phyloP scores from a whole-genome alignment of 1,139 yeast species.

The Meyerozyma carpophila region DNA sequence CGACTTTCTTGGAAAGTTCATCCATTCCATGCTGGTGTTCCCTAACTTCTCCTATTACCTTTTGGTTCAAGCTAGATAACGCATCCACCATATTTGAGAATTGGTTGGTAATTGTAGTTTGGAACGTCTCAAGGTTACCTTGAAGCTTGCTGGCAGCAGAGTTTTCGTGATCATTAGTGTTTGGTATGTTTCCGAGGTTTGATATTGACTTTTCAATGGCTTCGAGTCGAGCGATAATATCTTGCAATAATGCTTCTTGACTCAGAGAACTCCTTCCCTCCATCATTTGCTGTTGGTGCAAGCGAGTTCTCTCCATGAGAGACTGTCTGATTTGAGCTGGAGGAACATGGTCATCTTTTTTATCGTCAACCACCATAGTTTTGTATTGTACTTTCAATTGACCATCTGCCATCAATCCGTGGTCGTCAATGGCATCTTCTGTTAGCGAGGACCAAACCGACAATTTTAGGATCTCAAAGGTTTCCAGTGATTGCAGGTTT shows the following conservation, averaged over 20 bases:
- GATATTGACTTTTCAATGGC: background rate
- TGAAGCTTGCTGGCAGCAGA: slow-evolving; percentile 9
- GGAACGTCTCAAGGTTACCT: slow-evolving; percentile 19
- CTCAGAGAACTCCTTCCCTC: background rate
- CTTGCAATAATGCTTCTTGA: background rate
- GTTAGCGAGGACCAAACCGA: slow-evolving; percentile 50
- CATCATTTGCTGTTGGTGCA: slow-evolving; percentile 18
- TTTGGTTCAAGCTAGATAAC: slow-evolving; percentile 30
- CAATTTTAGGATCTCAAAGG: slow-evolving; percentile 55
- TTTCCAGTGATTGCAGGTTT: slow-evolving; percentile 39
- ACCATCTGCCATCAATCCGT: slow-evolving; percentile 48
- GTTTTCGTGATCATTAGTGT: background rate
- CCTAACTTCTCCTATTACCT: slow-evolving; percentile 40
- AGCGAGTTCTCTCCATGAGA: slow-evolving; percentile 32
- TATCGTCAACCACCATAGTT: slow-evolving; percentile 14
- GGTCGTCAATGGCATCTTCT: slow-evolving; percentile 54
- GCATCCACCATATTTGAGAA: slow-evolving; percentile 31
- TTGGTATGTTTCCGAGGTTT: background rate
- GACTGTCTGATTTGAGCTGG: slow-evolving; percentile 29
- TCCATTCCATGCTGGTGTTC: slow-evolving; percentile 36
- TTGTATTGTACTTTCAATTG: slow-evolving; percentile 20
- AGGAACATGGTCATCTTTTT: slow-evolving; percentile 7
- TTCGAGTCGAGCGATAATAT: background rate
- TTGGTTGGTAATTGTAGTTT: slow-evolving; percentile 24
- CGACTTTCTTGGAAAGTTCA: slow-evolving; percentile 34